Evolutionary conservation across 805 yeast genomes (phyloP).

Genomic region (Cyberlindnera sargentensis): DNA sequence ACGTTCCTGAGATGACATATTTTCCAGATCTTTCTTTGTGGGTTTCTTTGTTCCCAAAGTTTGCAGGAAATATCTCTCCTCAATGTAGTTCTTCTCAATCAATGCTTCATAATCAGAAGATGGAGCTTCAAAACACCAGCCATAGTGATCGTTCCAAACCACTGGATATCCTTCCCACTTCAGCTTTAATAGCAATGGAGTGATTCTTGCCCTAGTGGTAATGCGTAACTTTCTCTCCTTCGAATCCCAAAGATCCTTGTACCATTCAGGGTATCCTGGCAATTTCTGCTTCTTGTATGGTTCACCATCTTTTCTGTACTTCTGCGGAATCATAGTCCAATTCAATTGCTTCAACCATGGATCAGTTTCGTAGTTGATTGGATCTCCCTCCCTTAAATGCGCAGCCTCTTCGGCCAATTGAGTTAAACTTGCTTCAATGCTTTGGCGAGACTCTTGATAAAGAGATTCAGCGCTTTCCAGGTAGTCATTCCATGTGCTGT

Average conservation of each 20-base stretch:
- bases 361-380: conserved; percentile 44
- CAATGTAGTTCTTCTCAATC: conserved; percentile 28
- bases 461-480: conserved; percentile 58
- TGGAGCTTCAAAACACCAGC: conserved; percentile 82
- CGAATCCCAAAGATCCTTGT: conserved; percentile 45
- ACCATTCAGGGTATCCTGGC: conserved; percentile 96
- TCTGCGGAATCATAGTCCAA: conserved; percentile 65
- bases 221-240: conserved; percentile 42
- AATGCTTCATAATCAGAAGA: conserved; percentile 24
- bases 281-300: conserved; percentile 68
- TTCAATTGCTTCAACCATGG: conserved; percentile 90
- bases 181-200: conserved; percentile 69
- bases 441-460: conserved; percentile 50
- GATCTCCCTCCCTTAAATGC: conserved; percentile 30
- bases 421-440: conserved; percentile 52
- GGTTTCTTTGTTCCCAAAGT: conserved; percentile 7
- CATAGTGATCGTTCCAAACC: conserved; percentile 67
- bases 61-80: conserved; percentile 10
- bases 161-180: conserved; percentile 85
- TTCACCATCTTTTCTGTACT: conserved; percentile 59
- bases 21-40: conserved; percentile 6
- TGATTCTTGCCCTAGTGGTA: conserved; percentile 63
- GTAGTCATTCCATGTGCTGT: conserved; percentile 65
- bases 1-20: conserved; percentile 2
- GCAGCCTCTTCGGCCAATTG: conserved; percentile 56